Evolutionary conservation across 2,329 filamentous ascomycete genomes (phyloP), one percentile per base, ranked within the genome.

Genomic region (Aspergillus costaricaensis): DNA sequence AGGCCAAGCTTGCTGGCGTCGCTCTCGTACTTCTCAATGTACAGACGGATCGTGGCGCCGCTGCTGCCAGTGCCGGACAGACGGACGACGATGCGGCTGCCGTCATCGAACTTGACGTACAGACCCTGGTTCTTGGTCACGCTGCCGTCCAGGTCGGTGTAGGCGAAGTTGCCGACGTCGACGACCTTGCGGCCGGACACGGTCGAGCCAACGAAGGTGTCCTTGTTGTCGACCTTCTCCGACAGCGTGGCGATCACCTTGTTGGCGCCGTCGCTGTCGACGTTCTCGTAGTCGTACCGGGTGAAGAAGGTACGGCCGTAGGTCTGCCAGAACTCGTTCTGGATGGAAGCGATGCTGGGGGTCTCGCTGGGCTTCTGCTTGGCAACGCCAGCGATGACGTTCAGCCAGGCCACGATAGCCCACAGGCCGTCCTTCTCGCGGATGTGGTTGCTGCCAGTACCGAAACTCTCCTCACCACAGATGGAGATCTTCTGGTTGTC

Each of bases 221-320:
- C 79, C 72, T 85, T 84, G 76, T 86, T 85, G 59, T 87, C 87
- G 70, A 97, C 91, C 67, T 96, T 85, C 66, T 89, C 88, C 71
- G 88, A 85, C 72, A 99, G 84, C 72, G 91, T 88, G 59, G 86
- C 88, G 49, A 96, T 90, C 61, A 99, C 88, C 82, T 96, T 94
- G 81, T 90, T 91, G 65, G 95, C 95, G 43, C 91, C 93, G 8
- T 94, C 92, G 50, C 88, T 90, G 81, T 96, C 92, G 67, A 96
- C 92, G 69, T 96, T 87, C 81, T 99, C 95, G 80, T 96, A 99
- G 80, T 99, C 95, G 80, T 98, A 98, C 65, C 95, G 91, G 47
- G 95, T 99, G 86, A 99, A 99, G 85, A 98, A 99, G 32, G 93
- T 97, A 61, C 95, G 92, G 72, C 95, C 95, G 77, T 99, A 99